Conservation (phyloP, 805 yeast genomes). For the Suhomyces xylopsoci region DNA sequence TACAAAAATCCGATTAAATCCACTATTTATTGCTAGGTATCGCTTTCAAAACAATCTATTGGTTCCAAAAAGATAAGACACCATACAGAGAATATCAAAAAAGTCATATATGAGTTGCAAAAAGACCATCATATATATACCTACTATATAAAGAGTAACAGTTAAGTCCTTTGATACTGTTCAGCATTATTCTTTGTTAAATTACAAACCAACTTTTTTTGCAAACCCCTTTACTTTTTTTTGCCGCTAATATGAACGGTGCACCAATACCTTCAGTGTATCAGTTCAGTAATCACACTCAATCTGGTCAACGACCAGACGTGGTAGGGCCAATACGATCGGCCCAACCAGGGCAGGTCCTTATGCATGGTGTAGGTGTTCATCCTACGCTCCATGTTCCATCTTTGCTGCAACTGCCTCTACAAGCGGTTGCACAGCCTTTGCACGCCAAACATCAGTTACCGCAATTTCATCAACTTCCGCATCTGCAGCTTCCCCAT, state of each 20-base stretch:
- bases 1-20: neutral
- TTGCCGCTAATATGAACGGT: slow-evolving; percentile 9
- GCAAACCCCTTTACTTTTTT: slow-evolving; percentile 2
- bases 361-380: neutral
- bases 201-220: neutral
- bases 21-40: neutral
- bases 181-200: neutral
- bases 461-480: slow-evolving; percentile 3
- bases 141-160: neutral
- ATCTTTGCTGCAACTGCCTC: slow-evolving; percentile 4
- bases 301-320: neutral
- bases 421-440: slow-evolving; percentile 1
- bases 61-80: neutral
- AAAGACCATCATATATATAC: neutral
- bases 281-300: slow-evolving; percentile 1
- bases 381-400: slow-evolving; percentile 2
- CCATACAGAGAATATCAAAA: neutral
- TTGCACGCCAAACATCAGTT: neutral
- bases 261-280: slow-evolving; percentile 7
- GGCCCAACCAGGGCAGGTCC: slow-evolving; percentile 7
- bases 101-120: neutral
- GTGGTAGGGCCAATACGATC: neutral
- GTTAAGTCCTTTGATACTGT: neutral
- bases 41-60: neutral
- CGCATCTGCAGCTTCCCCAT: slow-evolving; percentile 3